phyloP scores from a whole-genome alignment of 768 basidiomycete species.

The Trametes cubensis region DNA sequence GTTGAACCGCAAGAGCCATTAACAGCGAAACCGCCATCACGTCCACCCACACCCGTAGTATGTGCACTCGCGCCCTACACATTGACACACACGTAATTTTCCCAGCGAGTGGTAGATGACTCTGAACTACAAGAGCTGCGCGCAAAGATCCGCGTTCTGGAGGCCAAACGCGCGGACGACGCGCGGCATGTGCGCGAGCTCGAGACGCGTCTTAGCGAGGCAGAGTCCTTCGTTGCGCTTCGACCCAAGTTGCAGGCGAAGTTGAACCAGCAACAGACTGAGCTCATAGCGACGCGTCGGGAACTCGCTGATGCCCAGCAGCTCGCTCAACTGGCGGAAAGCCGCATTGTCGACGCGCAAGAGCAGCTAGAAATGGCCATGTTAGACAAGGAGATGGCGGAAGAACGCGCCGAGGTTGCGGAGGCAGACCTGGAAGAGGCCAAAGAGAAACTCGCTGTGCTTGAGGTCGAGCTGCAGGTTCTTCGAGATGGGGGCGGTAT shows the following conservation, averaged over 20 bases:
- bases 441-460: conserved; percentile 73
- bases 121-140: conserved; percentile 77
- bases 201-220: conserved; percentile 82
- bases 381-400: conserved; percentile 95
- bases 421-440: conserved; percentile 78
- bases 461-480: conserved; percentile 84
- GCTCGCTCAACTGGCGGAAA: conserved; percentile 70
- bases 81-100: background rate
- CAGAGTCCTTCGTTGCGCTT: conserved; percentile 78
- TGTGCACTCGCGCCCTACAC: conserved; percentile 24
- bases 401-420: conserved; percentile 84
- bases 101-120: conserved; percentile 46
- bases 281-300: conserved; percentile 74
- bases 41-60: conserved; percentile 28
- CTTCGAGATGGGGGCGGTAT: conserved; percentile 58
- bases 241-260: conserved; percentile 93
- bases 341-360: conserved; percentile 71
- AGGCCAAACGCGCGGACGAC: conserved; percentile 86
- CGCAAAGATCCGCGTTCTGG: conserved; percentile 81
- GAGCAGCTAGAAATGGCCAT: conserved; percentile 95
- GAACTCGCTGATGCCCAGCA: conserved; percentile 78
- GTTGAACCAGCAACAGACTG: conserved; percentile 76
- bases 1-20: background rate
- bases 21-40: conserved; percentile 12
- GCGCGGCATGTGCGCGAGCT: conserved; percentile 81